Evolutionary conservation across 2,329 filamentous ascomycete genomes (phyloP).

Genomic region (Dendrostoma leiphaemia): DNA sequence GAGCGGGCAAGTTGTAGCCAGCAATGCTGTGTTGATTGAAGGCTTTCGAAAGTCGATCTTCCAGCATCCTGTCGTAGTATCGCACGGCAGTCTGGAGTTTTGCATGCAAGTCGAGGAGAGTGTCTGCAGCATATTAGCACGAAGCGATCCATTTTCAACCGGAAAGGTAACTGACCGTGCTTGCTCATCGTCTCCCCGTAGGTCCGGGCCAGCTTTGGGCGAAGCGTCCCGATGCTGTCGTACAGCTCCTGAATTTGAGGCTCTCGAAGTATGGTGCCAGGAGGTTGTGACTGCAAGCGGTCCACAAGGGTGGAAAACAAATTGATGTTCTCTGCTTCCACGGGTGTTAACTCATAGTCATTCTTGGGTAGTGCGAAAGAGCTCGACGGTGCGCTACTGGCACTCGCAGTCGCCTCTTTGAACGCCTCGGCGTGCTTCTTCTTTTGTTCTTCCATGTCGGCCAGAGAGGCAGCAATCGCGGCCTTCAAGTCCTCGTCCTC

Average conservation of each 20-base stretch:
- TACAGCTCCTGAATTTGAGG: constrained; percentile 98
- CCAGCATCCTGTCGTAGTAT: constrained; percentile 97
- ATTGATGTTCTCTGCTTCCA: constrained; percentile 97
- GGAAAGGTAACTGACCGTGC: constrained; percentile 64
- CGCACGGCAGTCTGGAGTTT: constrained; percentile 95
- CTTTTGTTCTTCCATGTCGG: constrained; percentile 98
- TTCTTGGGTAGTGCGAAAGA: constrained; percentile 71
- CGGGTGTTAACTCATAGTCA: constrained; percentile 88
- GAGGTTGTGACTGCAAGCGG: constrained; percentile 88
- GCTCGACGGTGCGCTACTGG: constrained; percentile 46
- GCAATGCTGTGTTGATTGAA: constrained; percentile 78
- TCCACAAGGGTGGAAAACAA: constrained; percentile 93
- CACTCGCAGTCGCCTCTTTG: constrained; percentile 63
- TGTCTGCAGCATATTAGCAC: constrained; percentile 62
- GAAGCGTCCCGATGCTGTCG: constrained; percentile 89
- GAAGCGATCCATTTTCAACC: constrained; percentile 15
- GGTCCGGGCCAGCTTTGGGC: constrained; percentile 90
- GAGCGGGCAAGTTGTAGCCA: constrained; percentile 57
- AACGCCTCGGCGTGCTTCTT: constrained; percentile 80
- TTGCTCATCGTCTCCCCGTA: constrained; percentile 99
- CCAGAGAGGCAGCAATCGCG: constrained; percentile 89
- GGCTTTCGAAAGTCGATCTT: constrained; percentile 89
- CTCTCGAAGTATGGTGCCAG: constrained; percentile 92
- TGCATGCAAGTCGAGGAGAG: constrained; percentile 87
- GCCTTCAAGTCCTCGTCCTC: constrained; percentile 92